Conservation (phyloP, 371 early-diverging fungal genomes). For the Vairimorpha apis region DNA sequence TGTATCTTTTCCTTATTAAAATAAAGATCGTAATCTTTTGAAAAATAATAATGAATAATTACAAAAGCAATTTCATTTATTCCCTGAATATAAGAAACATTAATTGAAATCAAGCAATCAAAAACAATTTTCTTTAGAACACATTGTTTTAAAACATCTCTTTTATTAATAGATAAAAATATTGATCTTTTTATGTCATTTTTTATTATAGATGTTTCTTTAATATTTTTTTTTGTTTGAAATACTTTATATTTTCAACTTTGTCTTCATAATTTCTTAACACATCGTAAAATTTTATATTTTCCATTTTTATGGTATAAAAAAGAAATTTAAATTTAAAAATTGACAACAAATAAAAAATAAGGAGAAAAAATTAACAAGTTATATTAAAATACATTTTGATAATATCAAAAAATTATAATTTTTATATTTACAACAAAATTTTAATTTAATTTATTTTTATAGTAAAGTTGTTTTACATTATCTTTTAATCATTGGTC, state of each 20-base stretch:
- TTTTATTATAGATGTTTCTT: constrained; percentile 18
- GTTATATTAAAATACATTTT: too few relatives aligned
- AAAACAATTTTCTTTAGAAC: constrained; percentile 34
- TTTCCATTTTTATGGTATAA: constrained; percentile 18
- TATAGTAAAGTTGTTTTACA: too few relatives aligned
- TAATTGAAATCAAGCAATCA: constrained; percentile 32
- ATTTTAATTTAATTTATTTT: too few relatives aligned
- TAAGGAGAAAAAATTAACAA: too few relatives aligned
- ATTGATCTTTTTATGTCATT: constrained; percentile 46
- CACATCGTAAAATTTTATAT: constrained; percentile 17
- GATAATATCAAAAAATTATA: too few relatives aligned
- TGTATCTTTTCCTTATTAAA: background rate
- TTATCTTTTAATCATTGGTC: too few relatives aligned
- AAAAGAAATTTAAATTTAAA: background rate
- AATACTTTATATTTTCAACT: constrained; percentile 7
- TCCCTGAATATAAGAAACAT: constrained; percentile 54
- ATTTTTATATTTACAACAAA: too few relatives aligned
- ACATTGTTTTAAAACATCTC: background rate
- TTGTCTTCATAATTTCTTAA: constrained; percentile 24
- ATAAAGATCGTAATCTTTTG: constrained; percentile 12
- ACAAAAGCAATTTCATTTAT: constrained; percentile 58
- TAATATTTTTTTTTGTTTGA: constrained; percentile 1
- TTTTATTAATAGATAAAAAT: constrained; percentile 15
- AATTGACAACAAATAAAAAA: background rate
- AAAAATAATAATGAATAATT: constrained; percentile 46